phyloP scores from a whole-genome alignment of 2,329 filamentous ascomycete genomes.

The Ceratocystis lukuohia region DNA sequence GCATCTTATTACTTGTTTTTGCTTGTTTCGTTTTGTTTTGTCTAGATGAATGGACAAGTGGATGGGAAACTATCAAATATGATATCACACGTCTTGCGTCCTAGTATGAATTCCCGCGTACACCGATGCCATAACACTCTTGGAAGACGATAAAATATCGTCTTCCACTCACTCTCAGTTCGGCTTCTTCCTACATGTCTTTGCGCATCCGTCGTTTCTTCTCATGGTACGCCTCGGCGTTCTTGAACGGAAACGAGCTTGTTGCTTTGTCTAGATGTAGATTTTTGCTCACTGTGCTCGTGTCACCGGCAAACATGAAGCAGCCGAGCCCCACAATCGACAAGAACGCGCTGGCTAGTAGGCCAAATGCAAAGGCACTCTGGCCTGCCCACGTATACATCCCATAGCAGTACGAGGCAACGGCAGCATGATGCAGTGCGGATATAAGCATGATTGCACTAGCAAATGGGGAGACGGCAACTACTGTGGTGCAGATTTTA shows the following conservation, averaged over 20 bases:
- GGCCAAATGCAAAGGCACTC: slow-evolving; percentile 47
- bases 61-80: no score
- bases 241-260: slow-evolving; percentile 30
- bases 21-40: no score
- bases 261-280: slow-evolving; percentile 30
- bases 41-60: no score
- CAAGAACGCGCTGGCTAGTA: slow-evolving; percentile 42
- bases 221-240: slow-evolving; percentile 27
- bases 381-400: slow-evolving; percentile 46
- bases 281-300: slow-evolving; percentile 28
- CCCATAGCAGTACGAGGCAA: slow-evolving; percentile 55
- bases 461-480: slow-evolving; percentile 45
- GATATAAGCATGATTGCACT: slow-evolving; percentile 53
- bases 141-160: no score
- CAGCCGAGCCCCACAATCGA: slow-evolving; percentile 38
- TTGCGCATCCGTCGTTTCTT: slow-evolving; percentile 30
- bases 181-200: not conserved
- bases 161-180: not conserved
- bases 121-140: not conserved
- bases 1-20: no score
- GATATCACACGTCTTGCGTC: no score
- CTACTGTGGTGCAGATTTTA: slow-evolving; percentile 19
- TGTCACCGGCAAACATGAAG: slow-evolving; percentile 30
- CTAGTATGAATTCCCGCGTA: not conserved
- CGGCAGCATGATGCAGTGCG: slow-evolving; percentile 48